Evolutionary conservation across 208 protist species (phyloP).

Genomic region (Leptomonas seymouri): DNA sequence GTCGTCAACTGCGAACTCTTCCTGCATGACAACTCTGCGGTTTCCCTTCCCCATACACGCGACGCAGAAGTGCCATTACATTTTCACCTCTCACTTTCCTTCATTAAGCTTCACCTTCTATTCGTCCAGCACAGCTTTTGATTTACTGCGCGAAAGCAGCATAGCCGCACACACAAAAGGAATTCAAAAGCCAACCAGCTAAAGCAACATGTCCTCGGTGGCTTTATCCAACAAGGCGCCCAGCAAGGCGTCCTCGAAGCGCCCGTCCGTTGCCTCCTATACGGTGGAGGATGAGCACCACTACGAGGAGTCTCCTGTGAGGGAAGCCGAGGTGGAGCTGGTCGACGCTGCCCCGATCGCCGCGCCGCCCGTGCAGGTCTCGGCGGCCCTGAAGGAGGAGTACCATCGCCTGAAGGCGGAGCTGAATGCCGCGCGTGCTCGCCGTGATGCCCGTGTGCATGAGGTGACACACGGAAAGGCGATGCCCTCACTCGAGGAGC

Average conservation of each 20-base stretch:
- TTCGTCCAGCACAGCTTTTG: background rate
- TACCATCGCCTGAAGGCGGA: constrained; percentile 26
- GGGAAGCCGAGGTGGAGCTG: background rate
- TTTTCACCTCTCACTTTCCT: no score
- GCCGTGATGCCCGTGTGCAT: constrained; percentile 32
- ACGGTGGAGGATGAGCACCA: background rate
- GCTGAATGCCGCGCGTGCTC: constrained; percentile 30
- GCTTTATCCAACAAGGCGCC: background rate
- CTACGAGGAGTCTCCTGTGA: background rate
- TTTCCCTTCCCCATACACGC: no score
- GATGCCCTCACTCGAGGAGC: constrained; percentile 58
- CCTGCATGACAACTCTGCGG: no score
- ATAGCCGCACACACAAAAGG: background rate
- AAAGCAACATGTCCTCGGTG: background rate
- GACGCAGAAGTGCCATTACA: no score
- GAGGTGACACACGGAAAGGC: constrained; percentile 34
- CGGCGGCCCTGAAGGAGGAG: background rate
- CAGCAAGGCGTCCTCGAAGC: constrained; percentile 9
- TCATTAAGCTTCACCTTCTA: no score
- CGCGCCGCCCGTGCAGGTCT: background rate
- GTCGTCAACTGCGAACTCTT: no score
- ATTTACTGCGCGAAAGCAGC: background rate
- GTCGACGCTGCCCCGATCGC: background rate
- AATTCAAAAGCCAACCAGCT: background rate
- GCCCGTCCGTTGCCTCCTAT: constrained; percentile 8